phyloP scores from a whole-genome alignment of 1,284 basidiomycete species.

The Trichosporon sp. region DNA sequence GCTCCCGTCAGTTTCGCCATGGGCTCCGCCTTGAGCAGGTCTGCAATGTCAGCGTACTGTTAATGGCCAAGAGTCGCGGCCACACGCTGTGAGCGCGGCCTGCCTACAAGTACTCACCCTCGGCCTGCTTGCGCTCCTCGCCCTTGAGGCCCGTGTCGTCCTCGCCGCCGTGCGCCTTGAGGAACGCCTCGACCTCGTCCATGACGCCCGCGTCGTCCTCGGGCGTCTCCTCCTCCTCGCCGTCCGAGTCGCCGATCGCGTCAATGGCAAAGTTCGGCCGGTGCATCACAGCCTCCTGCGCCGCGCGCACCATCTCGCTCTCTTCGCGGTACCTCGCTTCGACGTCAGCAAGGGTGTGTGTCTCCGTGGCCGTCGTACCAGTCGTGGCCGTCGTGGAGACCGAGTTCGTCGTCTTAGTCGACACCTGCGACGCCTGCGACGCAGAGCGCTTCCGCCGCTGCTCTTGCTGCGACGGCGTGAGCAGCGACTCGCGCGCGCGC shows the following conservation, averaged over 20 bases:
- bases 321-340: constrained; percentile 45
- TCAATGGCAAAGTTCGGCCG: constrained; percentile 90
- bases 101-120: constrained; percentile 23
- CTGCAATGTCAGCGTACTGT: constrained; percentile 17
- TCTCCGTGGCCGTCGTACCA: constrained; percentile 23
- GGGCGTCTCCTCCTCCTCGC: constrained; percentile 60
- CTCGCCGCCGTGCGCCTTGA: constrained; percentile 64
- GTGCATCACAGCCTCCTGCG: constrained; percentile 78
- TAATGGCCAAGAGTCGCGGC: no score
- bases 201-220: constrained; percentile 70
- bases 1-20: constrained; percentile 19
- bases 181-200: constrained; percentile 89
- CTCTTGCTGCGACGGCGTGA: constrained; percentile 52
- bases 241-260: constrained; percentile 76
- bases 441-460: constrained; percentile 30
- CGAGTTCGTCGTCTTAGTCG: constrained; percentile 52
- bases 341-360: constrained; percentile 48
- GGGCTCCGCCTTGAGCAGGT: constrained; percentile 38
- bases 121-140: constrained; percentile 67
- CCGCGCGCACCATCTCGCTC: constrained; percentile 63
- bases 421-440: constrained; percentile 37
- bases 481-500: constrained; percentile 77
- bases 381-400: constrained; percentile 54
- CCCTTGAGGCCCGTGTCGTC: constrained; percentile 74
- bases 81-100: background rate